Base-by-base conservation (phyloP, 306 rosid genomes). In the Glycine soja region DNA sequence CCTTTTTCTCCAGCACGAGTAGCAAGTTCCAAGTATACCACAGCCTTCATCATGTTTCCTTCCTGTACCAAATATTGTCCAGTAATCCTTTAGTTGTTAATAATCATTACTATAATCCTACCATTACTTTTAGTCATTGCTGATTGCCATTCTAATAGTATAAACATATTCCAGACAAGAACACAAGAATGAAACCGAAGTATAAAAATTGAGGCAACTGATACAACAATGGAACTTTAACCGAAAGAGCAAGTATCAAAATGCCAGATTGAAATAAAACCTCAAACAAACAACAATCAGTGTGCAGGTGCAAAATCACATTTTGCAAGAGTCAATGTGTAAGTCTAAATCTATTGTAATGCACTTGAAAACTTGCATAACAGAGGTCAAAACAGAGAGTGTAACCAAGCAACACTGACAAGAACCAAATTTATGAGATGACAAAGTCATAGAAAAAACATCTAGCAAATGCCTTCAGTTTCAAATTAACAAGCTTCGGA, bases 1-100 rank as follows among this genome's bases (percentile, higher is more conserved):
- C 92, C 95, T 45, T 86, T 87, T 86, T 91, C 97, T 14, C 97
- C 97, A 47, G 90, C 89, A 15, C 91, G 97, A 51, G 82, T 84
- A 13, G 97, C 98, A 51, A 95, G 97, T 80, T 95, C 97, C 87
- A 95, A 86, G 90, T 92, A 95, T 30, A 95, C 95, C 54, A 92
- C 84, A 67, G 98, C 98, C 85, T 86, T 88, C 86, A 92, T 82
- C 97, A 81, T 86, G 53, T 95, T 88, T 53, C 97, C 89, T 77
- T 88, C 97, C 98, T 95, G 92, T 72, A 70, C 14, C 16, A 75
- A 11, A 56, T 42, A 50, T 32, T 81, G 15, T 30, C 70, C 63
- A 50, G 9, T 40, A 51, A 36, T 8, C 52, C 51, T 52, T 51
- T n/a, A 30, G 73, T 48, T 24, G 30, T 24, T 24, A 24, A 24